Base-by-base conservation (phyloP, 108 stramenopile genomes). In the Fragilariopsis cylindrus region DNA sequence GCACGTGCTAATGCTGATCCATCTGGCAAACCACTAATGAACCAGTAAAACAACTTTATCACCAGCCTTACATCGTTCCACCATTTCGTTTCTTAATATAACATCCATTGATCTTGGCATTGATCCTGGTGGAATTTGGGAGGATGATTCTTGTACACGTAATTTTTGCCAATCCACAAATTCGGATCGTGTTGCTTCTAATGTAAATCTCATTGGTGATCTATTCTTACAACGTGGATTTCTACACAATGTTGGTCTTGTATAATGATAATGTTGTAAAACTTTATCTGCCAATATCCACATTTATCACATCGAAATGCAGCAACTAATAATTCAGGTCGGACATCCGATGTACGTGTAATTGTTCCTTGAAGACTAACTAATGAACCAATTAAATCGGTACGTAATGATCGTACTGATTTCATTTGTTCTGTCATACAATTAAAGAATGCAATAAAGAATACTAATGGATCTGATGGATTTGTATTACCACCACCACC, bases 91-190 rank as follows among this genome's bases (percentile, higher is more conserved):
- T 46, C 98, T 73, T 18, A 98, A 80, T 46, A 99, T 90, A 18
- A 99, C 90, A 73, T 99, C 98, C 69, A 99, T 82, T 13, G 87
- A 84, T 8, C 99, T 84, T 5, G 99, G 99, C 97, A 99, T 97
- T 58, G 85, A 87, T 16, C 99, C 99, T 6, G 99, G 92, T 6
- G 99, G 99, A 46, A 99, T 98, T 67, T 99, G 97, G 69, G 97
- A 91, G 15, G 98, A 86, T 71, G 95, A 94, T 80, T 99, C 99
- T 81, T 99, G 99, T 42, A 99, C 96, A 7, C 97, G 89, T 44
- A 99, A 71, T 66, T 96, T 87, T 78, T 99, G 99, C 98, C 98
- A 99, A 75, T 99, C 99, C 5, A 93, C 93, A 73, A 99, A 98
- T 45, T 87, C 84, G 46, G 86, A 90, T n/a, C 71, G 42, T 44